These are phyloP conservation scores for Phoma sp. DNA, from an alignment of 2,329 filamentous ascomycete species.

Conservation along the genomic window DNA sequence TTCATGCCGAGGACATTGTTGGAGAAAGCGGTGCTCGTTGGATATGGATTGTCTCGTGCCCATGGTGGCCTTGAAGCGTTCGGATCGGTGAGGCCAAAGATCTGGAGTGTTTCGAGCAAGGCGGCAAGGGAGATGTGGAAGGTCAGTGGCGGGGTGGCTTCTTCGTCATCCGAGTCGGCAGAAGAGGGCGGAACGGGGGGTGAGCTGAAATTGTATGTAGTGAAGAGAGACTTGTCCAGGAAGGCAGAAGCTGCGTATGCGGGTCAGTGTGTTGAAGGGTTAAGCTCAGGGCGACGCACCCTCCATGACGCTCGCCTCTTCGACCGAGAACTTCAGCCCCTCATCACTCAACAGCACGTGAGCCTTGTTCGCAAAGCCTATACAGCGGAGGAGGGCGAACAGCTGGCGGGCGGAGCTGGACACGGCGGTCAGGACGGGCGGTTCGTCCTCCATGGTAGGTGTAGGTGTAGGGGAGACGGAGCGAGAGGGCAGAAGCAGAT, in stretches of 20 bases:
- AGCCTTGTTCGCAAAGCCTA: slow-evolving; percentile 64
- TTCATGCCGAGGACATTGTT: slow-evolving; percentile 82
- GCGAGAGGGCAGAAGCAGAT: background rate
- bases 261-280: slow-evolving; percentile 12
- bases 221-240: slow-evolving; percentile 87
- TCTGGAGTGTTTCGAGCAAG: slow-evolving; percentile 91
- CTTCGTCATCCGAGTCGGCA: slow-evolving; percentile 44
- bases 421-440: slow-evolving; percentile 72
- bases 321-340: slow-evolving; percentile 84
- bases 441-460: slow-evolving; percentile 48
- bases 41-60: slow-evolving; percentile 51
- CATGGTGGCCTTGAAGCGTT: slow-evolving; percentile 44
- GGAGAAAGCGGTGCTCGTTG: slow-evolving; percentile 77
- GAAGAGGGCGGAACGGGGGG: slow-evolving; percentile 47
- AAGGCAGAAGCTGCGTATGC: slow-evolving; percentile 70
- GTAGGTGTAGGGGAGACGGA: slow-evolving; percentile 13
- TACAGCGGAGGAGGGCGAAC: slow-evolving; percentile 68
- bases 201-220: slow-evolving; percentile 75
- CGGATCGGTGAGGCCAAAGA: slow-evolving; percentile 74
- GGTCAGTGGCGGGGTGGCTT: slow-evolving; percentile 55
- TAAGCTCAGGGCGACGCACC: slow-evolving; percentile 55
- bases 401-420: slow-evolving; percentile 79
- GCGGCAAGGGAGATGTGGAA: slow-evolving; percentile 90
- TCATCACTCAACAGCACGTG: slow-evolving; percentile 81
- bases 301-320: slow-evolving; percentile 91